Conservation (phyloP, 1,284 basidiomycete species). For the Earliella scabrosa region DNA sequence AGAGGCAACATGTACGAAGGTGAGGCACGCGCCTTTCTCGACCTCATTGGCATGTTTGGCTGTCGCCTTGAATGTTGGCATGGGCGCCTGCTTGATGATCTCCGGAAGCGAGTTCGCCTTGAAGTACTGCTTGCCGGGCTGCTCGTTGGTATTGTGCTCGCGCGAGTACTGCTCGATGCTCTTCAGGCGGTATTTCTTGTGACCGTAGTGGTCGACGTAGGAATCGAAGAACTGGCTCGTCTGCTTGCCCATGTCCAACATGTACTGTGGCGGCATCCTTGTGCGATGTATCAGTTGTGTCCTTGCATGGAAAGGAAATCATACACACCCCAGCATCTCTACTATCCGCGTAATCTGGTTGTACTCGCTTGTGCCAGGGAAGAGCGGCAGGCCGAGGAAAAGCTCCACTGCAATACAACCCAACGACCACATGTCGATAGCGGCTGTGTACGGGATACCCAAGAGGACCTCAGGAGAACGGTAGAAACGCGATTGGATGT, state of each 20-base stretch:
- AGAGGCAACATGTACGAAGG: constrained; percentile 8
- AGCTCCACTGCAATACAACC: constrained; percentile 98
- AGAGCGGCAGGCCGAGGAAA: constrained; percentile 94
- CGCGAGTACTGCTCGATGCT: constrained; percentile 93
- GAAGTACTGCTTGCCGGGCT: constrained; percentile 99
- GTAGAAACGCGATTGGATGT: constrained; percentile 99
- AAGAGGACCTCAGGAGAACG: constrained; percentile 97
- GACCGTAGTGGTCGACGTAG: constrained; percentile 80
- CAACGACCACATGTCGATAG: constrained; percentile 96
- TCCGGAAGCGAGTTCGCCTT: constrained; percentile 93
- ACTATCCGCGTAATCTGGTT: constrained; percentile 97
- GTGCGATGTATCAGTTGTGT: too few relatives aligned
- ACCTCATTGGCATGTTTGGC: constrained; percentile 85
- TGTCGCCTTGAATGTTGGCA: constrained; percentile 76
- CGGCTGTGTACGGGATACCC: constrained; percentile 91
- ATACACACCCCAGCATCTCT: constrained; percentile 97
- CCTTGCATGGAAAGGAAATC: too few relatives aligned
- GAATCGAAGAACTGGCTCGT: constrained; percentile 93
- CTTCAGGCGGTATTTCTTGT: constrained; percentile 92
- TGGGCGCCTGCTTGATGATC: constrained; percentile 94
- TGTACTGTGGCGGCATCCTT: constrained; percentile 88
- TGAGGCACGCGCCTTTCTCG: constrained; percentile 78
- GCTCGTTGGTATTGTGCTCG: constrained; percentile 94
- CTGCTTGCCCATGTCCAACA: constrained; percentile 97
- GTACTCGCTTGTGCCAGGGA: constrained; percentile 99